Conservation (phyloP, 139 green algal species). For the Chlorella ohadii region DNA sequence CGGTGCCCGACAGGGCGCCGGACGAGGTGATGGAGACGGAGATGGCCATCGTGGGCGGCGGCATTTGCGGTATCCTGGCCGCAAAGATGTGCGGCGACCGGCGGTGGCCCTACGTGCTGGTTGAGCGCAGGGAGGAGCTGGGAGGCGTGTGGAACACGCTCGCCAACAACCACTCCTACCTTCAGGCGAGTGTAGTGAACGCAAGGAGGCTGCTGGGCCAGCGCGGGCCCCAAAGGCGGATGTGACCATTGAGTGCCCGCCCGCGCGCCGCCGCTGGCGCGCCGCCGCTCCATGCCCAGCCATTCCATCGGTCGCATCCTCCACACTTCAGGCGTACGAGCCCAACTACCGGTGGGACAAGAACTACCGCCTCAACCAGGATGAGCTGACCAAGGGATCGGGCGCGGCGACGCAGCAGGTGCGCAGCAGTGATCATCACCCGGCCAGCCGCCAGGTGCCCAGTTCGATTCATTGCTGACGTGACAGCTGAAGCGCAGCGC, state of each 20-base stretch:
- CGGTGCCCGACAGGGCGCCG: too few relatives aligned
- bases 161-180: slow-evolving; percentile 34
- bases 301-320: too few relatives aligned
- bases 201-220: neutral
- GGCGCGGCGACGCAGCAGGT: too few relatives aligned
- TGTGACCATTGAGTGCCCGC: neutral
- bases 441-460: too few relatives aligned
- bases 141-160: slow-evolving; percentile 41
- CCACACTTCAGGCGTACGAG: slow-evolving; percentile 44
- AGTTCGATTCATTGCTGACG: too few relatives aligned
- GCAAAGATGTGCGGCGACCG: slow-evolving; percentile 28
- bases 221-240: neutral
- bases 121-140: slow-evolving; percentile 27
- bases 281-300: neutral
- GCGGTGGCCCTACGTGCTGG: neutral
- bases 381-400: neutral
- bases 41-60: slow-evolving; percentile 35
- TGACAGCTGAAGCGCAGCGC: too few relatives aligned
- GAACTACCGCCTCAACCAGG: slow-evolving; percentile 1
- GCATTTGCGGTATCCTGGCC: slow-evolving; percentile 40
- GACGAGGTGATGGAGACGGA: neutral
- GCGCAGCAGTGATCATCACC: too few relatives aligned
- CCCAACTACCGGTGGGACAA: slow-evolving; percentile 40
- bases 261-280: neutral
- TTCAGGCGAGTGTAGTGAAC: slow-evolving; percentile 19